Evolutionary conservation across 2,329 filamentous ascomycete species (phyloP).

Genomic region (Diaporthe destruens): DNA sequence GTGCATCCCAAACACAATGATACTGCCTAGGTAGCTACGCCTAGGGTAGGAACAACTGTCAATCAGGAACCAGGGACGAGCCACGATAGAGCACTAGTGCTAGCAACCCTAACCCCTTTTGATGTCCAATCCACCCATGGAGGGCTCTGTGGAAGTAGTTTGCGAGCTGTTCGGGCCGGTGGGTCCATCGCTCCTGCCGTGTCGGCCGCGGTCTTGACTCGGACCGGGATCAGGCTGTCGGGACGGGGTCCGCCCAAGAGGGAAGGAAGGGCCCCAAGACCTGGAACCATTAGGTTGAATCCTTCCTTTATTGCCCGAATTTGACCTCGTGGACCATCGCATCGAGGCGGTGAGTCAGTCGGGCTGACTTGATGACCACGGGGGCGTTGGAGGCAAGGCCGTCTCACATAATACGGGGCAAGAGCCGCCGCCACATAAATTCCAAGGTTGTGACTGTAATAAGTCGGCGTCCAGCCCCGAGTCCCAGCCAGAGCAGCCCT

Average conservation of each 20-base stretch:
- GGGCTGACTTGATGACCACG: slow-evolving; percentile 20
- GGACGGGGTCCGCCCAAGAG: background rate
- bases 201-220: background rate
- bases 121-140: slow-evolving; percentile 1
- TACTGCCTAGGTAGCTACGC: too few relatives aligned
- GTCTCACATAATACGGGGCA: slow-evolving; percentile 19
- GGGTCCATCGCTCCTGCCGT: background rate
- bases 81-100: too few relatives aligned
- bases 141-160: slow-evolving; percentile 20
- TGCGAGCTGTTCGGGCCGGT: slow-evolving; percentile 31
- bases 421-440: background rate
- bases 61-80: too few relatives aligned
- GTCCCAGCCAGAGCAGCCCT: too few relatives aligned
- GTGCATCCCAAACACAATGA: too few relatives aligned
- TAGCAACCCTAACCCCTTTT: too few relatives aligned
- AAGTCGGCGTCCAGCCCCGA: background rate
- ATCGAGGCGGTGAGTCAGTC: slow-evolving; percentile 19
- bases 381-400: background rate
- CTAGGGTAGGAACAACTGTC: too few relatives aligned
- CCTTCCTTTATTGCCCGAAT: background rate
- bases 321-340: slow-evolving; percentile 1
- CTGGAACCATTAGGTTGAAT: background rate
- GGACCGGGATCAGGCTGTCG: background rate
- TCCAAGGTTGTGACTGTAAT: background rate
- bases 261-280: background rate